Base-by-base conservation (phyloP, 2,329 filamentous ascomycete genomes). In the Xylaria sp. region DNA sequence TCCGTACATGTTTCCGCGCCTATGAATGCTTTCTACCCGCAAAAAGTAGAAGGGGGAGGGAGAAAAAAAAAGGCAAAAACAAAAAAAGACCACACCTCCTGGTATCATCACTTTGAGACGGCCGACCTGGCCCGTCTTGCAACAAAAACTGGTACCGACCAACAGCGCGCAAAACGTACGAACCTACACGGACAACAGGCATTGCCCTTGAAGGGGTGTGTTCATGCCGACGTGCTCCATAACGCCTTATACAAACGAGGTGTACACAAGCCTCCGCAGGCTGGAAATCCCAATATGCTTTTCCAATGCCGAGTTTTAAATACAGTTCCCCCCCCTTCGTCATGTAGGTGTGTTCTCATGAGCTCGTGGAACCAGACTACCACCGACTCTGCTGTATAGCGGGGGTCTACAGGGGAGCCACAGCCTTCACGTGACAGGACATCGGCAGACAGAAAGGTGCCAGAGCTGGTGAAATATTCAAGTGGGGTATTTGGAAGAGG, bases 401-500 rank as follows among this genome's bases (percentile, higher is more conserved):
- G 57, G 48, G 61, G 48, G 61, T 42, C 24, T 58, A 37, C 43
- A 55, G 50, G 39, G 58, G 47, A 37, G 57, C 51, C 26, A 48
- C 45, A 44, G 45, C 44, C 49, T 59, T 56, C 51, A 59, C 44
- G 34, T 57, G 49, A 48, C 64, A 68, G 39, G 63, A 43, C 38
- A 63, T 62, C 38, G 60, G 60, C 46, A 63, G 48, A 44, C 67
- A 69, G 46, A 61, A 56, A 29, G 66, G 56, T 19, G 52, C 17
- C 17, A 57, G 29, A 24, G 53, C 47, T 39, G 51, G 54, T 44
- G 62, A 61, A 59, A 66, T 61, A 56, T 64, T 62, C 62, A 66
- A 63, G 56, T 52, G 60, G 54, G 61, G 61, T 62, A 65, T 63
- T 42, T 61, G 62, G 57, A 67, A 60, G 57, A 62, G 61, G 51